These are phyloP conservation scores for Boletellus ananiceps DNA, from an alignment of 768 basidiomycete species.

Conservation along the genomic window DNA sequence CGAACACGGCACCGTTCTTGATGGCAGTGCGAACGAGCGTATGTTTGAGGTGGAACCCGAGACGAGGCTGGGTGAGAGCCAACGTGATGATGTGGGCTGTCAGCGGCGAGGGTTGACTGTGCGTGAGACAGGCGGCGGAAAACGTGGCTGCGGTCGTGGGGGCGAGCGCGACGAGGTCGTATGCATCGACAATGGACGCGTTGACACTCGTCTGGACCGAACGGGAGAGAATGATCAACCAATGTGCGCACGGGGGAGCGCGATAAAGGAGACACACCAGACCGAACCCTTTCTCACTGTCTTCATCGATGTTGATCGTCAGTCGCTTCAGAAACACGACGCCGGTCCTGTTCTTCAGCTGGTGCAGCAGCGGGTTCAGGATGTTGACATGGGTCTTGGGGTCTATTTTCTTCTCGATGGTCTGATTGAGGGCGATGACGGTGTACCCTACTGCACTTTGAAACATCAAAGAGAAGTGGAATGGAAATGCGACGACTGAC, in stretches of 20 bases:
- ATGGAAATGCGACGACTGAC: constrained; percentile 38
- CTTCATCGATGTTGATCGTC: constrained; percentile 77
- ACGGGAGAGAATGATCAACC: not conserved
- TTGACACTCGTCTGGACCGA: constrained; percentile 66
- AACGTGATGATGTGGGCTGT: constrained; percentile 80
- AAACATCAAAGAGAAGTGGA: constrained; percentile 2
- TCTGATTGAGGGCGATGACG: constrained; percentile 73
- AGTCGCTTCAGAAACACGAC: constrained; percentile 69
- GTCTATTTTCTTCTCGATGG: constrained; percentile 66
- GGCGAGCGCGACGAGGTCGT: constrained; percentile 72
- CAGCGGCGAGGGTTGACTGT: constrained; percentile 67
- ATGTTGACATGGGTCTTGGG: constrained; percentile 64
- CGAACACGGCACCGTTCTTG: constrained; percentile 79
- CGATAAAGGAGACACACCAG: constrained; percentile 43
- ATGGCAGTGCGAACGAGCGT: constrained; percentile 77
- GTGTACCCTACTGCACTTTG: constrained; percentile 73
- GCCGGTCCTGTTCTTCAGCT: constrained; percentile 53
- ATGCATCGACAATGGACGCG: constrained; percentile 51
- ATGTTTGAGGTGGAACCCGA: constrained; percentile 79
- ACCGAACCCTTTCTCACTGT: constrained; percentile 83
- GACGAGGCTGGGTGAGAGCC: constrained; percentile 71
- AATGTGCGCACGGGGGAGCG: not conserved
- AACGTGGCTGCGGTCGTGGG: constrained; percentile 73
- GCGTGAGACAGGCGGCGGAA: constrained; percentile 75
- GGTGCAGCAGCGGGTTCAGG: constrained; percentile 54